Base-by-base conservation (phyloP, 2,329 filamentous ascomycete species). In the Ophiostoma angusticollis region DNA sequence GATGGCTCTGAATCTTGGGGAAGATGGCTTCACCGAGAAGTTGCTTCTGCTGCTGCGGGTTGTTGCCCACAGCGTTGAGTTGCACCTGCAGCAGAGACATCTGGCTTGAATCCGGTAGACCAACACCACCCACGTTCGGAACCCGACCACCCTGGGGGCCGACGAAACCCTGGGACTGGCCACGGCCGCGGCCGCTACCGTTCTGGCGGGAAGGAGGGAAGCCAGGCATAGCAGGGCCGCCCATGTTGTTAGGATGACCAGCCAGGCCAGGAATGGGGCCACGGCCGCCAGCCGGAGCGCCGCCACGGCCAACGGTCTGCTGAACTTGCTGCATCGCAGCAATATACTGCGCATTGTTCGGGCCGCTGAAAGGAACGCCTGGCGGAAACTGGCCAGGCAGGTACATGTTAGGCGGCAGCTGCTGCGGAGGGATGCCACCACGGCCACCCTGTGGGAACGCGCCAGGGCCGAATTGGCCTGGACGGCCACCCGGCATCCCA, bases 11-110 rank as follows among this genome's bases (percentile, higher is more conserved):
- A 56, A 98, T 96, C 81, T 96, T 98, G 58, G 91, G 91, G 74
- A 96, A 98, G 53, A 98, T 82, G 52, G 85, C 80, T 68, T 98
- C 91, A 61, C 91, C 91, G 40, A 98, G 78, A 63, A 96, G 84
- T 73, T 98, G 91, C 78, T 98, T 98, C 73, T 96, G 91, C 67
- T 93, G 84, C 35, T 72, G 70, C 28, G 80, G 72, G 53, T 64
- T 65, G 46, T 39, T 41, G 16, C 45, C 50, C 35, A 69, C 68
- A 25, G 58, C 52, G 45, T 67, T 61, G 31, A 81, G 66, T 60
- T 80, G 75, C 24, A 64, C 54, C 59, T 78, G 72, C 44, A 79
- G 61, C 37, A 72, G 54, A 25, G 59, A 56, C 35, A 54, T 49
- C 43, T 56, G 60, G 50, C 57, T 63, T 45, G n/a, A n/a, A n/a